phyloP scores from a whole-genome alignment of 805 yeast species.

The Pichia heedii region DNA sequence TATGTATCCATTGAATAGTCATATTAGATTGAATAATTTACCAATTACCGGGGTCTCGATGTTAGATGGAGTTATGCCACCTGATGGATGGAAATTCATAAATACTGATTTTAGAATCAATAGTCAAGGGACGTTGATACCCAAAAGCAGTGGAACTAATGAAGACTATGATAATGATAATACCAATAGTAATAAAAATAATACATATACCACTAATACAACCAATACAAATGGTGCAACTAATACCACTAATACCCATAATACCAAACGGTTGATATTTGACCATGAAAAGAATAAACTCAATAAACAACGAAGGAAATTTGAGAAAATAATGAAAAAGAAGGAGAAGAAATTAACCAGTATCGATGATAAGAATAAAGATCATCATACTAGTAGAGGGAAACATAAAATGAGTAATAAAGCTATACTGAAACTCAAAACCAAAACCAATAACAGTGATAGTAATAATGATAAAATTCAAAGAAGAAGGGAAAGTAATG shows the following conservation, averaged over 20 bases:
- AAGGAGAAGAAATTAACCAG: neutral
- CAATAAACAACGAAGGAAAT: neutral
- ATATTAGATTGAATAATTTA: conserved; percentile 25
- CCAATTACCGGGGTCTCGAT: conserved; percentile 22
- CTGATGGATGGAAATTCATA: conserved; percentile 48
- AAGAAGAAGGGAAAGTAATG: conserved; percentile 7
- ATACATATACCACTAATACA: neutral
- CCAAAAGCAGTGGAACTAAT: neutral
- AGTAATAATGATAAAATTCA: neutral
- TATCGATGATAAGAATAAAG: neutral
- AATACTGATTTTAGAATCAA: neutral
- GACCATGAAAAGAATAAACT: neutral
- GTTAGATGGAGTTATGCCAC: conserved; percentile 42
- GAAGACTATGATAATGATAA: neutral
- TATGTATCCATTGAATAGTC: conserved; percentile 43
- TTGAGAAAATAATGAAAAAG: neutral
- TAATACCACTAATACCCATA: neutral
- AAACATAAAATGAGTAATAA: conserved; percentile 4
- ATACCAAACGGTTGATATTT: neutral
- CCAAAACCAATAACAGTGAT: neutral
- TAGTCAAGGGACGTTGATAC: neutral
- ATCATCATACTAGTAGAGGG: conserved; percentile 1
- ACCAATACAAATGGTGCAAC: neutral
- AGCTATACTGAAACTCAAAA: conserved; percentile 2
- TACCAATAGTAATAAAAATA: neutral